Base-by-base conservation (phyloP, 768 basidiomycete genomes). In the Boletellus emodensis region DNA sequence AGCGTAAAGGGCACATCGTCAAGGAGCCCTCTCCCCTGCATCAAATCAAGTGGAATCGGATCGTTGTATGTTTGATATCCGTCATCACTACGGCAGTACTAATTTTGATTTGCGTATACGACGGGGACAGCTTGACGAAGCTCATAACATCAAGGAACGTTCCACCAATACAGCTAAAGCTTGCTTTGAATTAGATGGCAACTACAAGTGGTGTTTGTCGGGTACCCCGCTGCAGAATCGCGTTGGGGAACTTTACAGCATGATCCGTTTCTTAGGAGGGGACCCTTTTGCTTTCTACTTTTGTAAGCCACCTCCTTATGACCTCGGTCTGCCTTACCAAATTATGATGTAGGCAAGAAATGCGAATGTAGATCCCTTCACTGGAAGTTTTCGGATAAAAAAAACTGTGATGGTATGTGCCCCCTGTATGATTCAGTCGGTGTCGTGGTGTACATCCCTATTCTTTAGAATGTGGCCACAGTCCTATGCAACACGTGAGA, bases 71-170 rank as follows among this genome's bases (percentile, higher is more conserved):
- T 76, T 26, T 42, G 24, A 1, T 17, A 18, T 51, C 3, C 8
- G 24, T 40, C 3, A 0, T 32, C 40, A 3, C n/a, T 9, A 11
- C 17, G 18, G 3, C 18, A 6, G 14, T 11, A 4, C 26, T 41
- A 9, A 44, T 54, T 40, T 43, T 37, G 14, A 4, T 20, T 42
- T 44, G 18, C 20, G 14, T 40, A 40, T 41, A 15, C 30, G 22
- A 12, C 34, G 12, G n/a, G 18, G 41, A 14, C 53, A 90, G 87
- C 80, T 96, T 39, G 94, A 97, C 58, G 94, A 96, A 72, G 95
- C 94, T 6, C 95, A 97, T 69, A 97, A 94, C 65, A 97, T 98
- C 74, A 98, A 98, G 63, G 95, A 98, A 64, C 83, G 95, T 4
- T 72, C 83, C 4, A 94, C 91, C 1, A 97, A 95, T 64, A 97